Conservation (phyloP, 78 protist genomes). For the Dictyostelium intermedium region DNA sequence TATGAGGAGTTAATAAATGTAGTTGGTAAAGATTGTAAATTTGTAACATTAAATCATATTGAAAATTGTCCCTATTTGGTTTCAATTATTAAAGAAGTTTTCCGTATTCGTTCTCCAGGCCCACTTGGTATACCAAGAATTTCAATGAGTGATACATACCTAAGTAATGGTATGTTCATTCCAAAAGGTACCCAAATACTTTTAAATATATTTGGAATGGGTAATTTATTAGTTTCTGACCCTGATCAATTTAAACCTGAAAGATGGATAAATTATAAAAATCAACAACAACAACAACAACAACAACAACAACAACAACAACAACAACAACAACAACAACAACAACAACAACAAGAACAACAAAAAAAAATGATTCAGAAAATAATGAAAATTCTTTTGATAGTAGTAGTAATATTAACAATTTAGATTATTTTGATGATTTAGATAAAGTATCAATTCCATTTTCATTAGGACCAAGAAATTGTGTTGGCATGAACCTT, state of each 20-base stretch:
- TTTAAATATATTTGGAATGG: slow-evolving; percentile 25
- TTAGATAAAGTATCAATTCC: not conserved
- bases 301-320: not conserved
- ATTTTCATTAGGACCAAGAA: not conserved
- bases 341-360: too few relatives aligned
- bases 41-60: not conserved
- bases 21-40: not conserved
- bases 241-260: slow-evolving; percentile 47
- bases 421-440: not conserved
- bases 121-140: slow-evolving; percentile 46
- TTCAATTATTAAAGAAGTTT: not conserved
- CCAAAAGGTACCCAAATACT: slow-evolving; percentile 25
- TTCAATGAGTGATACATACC: not conserved
- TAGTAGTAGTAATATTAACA: too few relatives aligned
- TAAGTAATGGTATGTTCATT: not conserved
- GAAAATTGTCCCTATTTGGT: not conserved
- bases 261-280: slow-evolving; percentile 4
- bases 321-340: not conserved
- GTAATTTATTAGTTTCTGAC: not conserved
- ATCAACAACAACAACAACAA: not conserved
- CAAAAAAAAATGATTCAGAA: too few relatives aligned
- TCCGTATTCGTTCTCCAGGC: slow-evolving; percentile 13
- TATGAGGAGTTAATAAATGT: not conserved
- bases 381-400: too few relatives aligned
- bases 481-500: not conserved